Evolutionary conservation across 371 early-diverging fungal genomes (phyloP), one percentile per base, ranked within the genome.

Genomic region (Lichtheimia ornata): DNA sequence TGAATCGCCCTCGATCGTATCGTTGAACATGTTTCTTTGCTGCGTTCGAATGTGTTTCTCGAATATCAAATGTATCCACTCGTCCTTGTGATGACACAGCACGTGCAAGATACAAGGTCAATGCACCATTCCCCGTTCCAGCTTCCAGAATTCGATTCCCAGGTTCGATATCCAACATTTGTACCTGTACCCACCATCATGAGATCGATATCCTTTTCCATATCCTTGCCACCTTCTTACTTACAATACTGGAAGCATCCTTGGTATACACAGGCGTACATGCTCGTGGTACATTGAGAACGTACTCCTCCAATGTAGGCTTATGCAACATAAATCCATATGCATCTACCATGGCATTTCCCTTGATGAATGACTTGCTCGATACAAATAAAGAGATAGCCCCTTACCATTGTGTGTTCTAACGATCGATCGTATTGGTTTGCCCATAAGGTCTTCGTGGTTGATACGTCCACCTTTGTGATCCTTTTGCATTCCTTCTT

Each of bases 261-360:
- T 90, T 90, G 0, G 92, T 88, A 67, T 91, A 91, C 42, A 90
- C 87, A 4, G 91, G 90, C 1, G 86, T 89, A 53, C 86, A 83
- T 13, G 71, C 76, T n/a, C 91, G 78, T 25, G 76, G 81, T 15
- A 84, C 84, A 42, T 77, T 73, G 5, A 85, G 68, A 5, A 85
- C 79, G 61, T 87, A 90, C 77, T 91, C 91, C 25, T 85, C 87
- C 4, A 91, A 63, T 3, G 87, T 88, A 15, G 92, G 92, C 58
- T 81, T 81, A 60, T 91, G 92, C 2, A 81, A 63, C 59, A 87
- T 84, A 66, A 77, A 89, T 17, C 69, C 74, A 25, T 63, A 15
- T 9, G 24, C 53, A 15, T 63, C 73, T 76, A 63, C 41, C 5
- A 24, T 44, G n/a, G 27, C 1, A 50, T 53, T 53, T 9, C 45